These are phyloP conservation scores for Dryas alaskensis DNA, from an alignment of 306 rosid genomes.

Conservation along the genomic window DNA sequence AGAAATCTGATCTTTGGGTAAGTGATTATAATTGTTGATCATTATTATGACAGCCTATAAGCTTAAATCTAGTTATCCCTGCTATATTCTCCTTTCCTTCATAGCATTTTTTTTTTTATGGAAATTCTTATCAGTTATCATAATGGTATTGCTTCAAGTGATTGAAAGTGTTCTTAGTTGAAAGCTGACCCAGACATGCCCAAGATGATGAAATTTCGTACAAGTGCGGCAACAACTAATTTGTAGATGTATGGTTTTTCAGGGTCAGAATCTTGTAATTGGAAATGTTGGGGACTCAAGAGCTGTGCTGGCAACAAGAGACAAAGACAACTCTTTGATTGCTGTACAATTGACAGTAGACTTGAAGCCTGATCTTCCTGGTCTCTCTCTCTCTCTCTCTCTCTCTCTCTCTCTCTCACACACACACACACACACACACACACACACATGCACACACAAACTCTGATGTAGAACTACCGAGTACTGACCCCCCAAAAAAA, in stretches of 20 bases:
- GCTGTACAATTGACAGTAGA: conserved; percentile 50
- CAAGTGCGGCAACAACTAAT: neutral
- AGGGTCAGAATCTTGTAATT: conserved; percentile 45
- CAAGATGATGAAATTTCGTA: neutral
- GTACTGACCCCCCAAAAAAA: neutral
- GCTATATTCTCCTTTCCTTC: conserved; percentile 1
- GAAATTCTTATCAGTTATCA: conserved; percentile 2
- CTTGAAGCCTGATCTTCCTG: conserved; percentile 58
- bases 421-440: no score
- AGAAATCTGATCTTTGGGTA: neutral
- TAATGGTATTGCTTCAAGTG: neutral
- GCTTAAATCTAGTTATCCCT: neutral
- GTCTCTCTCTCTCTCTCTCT: conserved; percentile 27
- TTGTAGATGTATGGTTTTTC: neutral
- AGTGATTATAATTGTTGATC: neutral
- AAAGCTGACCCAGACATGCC: neutral
- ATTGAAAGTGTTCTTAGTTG: neutral
- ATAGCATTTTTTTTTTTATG: neutral
- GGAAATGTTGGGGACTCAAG: conserved; percentile 60
- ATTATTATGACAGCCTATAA: neutral
- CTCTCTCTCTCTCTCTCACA: conserved; percentile 3
- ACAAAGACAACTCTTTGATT: conserved; percentile 36
- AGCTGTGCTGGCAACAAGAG: conserved; percentile 50
- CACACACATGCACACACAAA: neutral
- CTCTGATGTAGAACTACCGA: neutral